Evolutionary conservation across 192 early-diverging fungal genomes (phyloP).

Genomic region (Anaeromyces robustus): DNA sequence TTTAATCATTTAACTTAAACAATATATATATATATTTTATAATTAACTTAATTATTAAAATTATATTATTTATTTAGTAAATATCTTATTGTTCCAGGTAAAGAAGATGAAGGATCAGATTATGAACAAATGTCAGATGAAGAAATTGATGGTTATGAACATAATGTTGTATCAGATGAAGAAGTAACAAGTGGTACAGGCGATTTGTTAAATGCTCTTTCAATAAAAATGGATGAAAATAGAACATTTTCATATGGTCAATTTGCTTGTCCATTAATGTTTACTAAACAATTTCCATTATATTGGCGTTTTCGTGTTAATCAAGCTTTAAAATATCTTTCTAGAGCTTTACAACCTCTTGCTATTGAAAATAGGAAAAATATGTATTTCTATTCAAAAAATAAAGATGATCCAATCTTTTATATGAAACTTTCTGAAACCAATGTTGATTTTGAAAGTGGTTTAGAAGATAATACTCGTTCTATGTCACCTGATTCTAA

Average conservation of each 20-base stretch:
- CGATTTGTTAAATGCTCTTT: background rate
- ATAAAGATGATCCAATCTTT: slow-evolving; percentile 32
- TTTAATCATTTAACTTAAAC: too few species aligned
- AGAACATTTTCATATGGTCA: slow-evolving; percentile 33
- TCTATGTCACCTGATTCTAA: background rate
- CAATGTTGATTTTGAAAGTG: background rate
- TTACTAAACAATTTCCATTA: slow-evolving; percentile 40
- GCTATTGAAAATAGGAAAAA: slow-evolving; percentile 55
- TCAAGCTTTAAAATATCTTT: slow-evolving; percentile 40
- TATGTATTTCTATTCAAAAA: slow-evolving; percentile 49
- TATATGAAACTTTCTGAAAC: slow-evolving; percentile 30
- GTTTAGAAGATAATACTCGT: background rate
- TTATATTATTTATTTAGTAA: slow-evolving; percentile 17
- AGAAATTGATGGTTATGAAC: slow-evolving; percentile 21
- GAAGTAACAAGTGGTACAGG: slow-evolving; percentile 5
- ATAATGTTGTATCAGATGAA: slow-evolving; percentile 9
- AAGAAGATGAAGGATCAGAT: slow-evolving; percentile 11
- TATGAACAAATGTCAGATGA: slow-evolving; percentile 36
- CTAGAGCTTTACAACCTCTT: slow-evolving; percentile 34
- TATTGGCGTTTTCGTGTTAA: slow-evolving; percentile 58
- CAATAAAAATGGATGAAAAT: background rate
- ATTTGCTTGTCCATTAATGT: slow-evolving; percentile 55
- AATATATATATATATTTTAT: background rate
- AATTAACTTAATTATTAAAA: background rate
- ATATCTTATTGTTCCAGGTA: slow-evolving; percentile 30